Evolutionary conservation across 164 flowering plant species (phyloP).

Genomic region (Vitis riparia): DNA sequence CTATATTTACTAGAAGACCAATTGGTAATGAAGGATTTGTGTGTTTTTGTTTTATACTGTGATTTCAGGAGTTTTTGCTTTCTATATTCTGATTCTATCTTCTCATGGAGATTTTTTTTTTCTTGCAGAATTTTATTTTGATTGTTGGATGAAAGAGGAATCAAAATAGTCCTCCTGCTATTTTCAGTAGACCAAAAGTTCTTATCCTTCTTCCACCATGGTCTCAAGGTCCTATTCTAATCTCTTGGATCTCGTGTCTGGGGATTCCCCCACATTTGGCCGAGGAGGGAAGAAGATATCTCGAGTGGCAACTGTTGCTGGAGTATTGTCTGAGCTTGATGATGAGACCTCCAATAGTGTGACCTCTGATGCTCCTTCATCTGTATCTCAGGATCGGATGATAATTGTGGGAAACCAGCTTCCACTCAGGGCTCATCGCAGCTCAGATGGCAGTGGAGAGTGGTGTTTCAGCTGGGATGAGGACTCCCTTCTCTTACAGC

Average conservation of each 20-base stretch:
- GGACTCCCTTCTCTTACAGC: slow-evolving; percentile 44
- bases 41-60: slow-evolving; percentile 2
- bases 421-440: slow-evolving; percentile 67
- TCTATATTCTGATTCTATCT: background rate
- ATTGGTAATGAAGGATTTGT: no score
- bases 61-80: slow-evolving; percentile 6
- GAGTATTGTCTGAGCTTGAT: slow-evolving; percentile 75
- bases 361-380: slow-evolving; percentile 82
- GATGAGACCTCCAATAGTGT: slow-evolving; percentile 67
- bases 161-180: background rate
- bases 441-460: slow-evolving; percentile 36
- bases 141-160: slow-evolving; percentile 7
- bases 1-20: no score
- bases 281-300: slow-evolving; percentile 71
- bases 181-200: background rate
- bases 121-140: slow-evolving; percentile 17
- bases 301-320: slow-evolving; percentile 80
- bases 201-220: slow-evolving; percentile 37
- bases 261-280: slow-evolving; percentile 59
- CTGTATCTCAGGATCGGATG: slow-evolving; percentile 69
- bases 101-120: background rate
- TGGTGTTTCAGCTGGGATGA: slow-evolving; percentile 49
- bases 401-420: slow-evolving; percentile 95
- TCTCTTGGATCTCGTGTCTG: slow-evolving; percentile 78
- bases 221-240: slow-evolving; percentile 91